phyloP scores from a whole-genome alignment of 352 stramenopile genomes.

The Pythium coloratum region DNA sequence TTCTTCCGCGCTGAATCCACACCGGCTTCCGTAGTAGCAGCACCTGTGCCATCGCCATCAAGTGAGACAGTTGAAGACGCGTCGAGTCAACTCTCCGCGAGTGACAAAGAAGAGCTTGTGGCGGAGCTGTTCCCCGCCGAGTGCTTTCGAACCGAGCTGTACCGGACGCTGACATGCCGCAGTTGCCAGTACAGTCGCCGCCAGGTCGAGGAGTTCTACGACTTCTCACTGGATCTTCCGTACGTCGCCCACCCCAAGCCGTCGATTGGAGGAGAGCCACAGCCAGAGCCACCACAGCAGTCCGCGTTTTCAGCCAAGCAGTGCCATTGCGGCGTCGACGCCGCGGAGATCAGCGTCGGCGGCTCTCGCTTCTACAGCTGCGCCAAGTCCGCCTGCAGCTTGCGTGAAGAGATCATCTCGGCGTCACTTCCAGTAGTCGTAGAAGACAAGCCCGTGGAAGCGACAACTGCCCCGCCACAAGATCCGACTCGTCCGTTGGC shows the following conservation, averaged over 20 bases:
- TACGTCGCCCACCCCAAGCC: conserved; percentile 11
- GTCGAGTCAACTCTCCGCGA: conserved; percentile 1
- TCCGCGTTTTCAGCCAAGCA: conserved; percentile 18
- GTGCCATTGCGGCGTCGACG: conserved; percentile 62
- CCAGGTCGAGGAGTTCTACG: conserved; percentile 80
- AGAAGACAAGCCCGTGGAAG: not conserved
- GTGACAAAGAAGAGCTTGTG: conserved; percentile 42
- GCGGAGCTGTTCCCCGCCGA: conserved; percentile 65
- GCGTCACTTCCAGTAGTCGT: not conserved
- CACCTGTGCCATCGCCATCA: not conserved
- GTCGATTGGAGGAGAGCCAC: not conserved
- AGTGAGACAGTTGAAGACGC: not conserved
- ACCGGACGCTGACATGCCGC: conserved; percentile 73
- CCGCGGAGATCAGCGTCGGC: conserved; percentile 34
- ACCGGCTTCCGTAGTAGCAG: not conserved
- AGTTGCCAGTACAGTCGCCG: conserved; percentile 79
- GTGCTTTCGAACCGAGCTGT: conserved; percentile 77
- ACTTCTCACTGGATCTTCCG: conserved; percentile 85
- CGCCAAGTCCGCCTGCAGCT: conserved; percentile 62
- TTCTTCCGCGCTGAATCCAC: conserved; percentile 51
- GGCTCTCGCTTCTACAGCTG: conserved; percentile 52
- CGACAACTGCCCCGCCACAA: not conserved
- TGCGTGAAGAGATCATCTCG: conserved; percentile 34
- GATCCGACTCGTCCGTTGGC: conserved; percentile 7
- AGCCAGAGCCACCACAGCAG: conserved; percentile 17